A percentile compares a stretch with the other conserved stretches of the same genome.
These are phyloP conservation scores for Geranium brycei DNA, from an alignment of 345 rosid genomes.

Conservation along the genomic window DNA sequence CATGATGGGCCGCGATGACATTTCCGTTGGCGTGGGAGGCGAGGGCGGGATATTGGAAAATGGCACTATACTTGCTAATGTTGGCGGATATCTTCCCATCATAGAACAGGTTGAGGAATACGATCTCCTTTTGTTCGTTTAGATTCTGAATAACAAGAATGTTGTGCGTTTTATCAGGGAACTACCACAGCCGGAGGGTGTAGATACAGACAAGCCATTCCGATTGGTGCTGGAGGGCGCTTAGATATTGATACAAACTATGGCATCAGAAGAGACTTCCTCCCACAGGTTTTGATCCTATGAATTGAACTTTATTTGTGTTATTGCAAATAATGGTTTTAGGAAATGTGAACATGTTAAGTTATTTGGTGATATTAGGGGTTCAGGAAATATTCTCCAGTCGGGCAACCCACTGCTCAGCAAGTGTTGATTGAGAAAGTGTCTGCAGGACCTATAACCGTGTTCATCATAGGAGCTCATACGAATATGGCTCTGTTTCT, in stretches of 20 bases:
- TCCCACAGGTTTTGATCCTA: slow-evolving; percentile 45
- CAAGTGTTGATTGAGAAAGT: slow-evolving; percentile 56
- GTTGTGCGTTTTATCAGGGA: slow-evolving; percentile 26
- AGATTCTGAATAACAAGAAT: background rate
- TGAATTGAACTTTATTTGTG: background rate
- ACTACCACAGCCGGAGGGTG: slow-evolving; percentile 58
- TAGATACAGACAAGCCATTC: slow-evolving; percentile 79
- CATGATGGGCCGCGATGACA: slow-evolving; percentile 85
- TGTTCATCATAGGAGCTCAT: slow-evolving; percentile 51
- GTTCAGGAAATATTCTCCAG: slow-evolving; percentile 58
- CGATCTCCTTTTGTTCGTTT: no score
- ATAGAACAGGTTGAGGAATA: slow-evolving; percentile 54
- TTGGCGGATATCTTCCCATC: slow-evolving; percentile 86
- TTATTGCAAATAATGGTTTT: background rate
- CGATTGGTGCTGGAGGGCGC: slow-evolving; percentile 57
- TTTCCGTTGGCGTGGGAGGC: slow-evolving; percentile 79
- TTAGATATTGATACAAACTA: slow-evolving; percentile 51
- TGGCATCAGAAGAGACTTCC: slow-evolving; percentile 65
- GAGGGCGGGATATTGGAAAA: slow-evolving; percentile 67
- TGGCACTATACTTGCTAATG: slow-evolving; percentile 56
- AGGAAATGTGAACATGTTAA: background rate
- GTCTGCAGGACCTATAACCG: slow-evolving; percentile 56
- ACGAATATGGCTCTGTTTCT: slow-evolving; percentile 69
- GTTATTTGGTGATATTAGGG: slow-evolving; percentile 38
- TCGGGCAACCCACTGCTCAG: slow-evolving; percentile 64